phyloP scores from a whole-genome alignment of 345 rosid genomes.

The Heritiera fomes region DNA sequence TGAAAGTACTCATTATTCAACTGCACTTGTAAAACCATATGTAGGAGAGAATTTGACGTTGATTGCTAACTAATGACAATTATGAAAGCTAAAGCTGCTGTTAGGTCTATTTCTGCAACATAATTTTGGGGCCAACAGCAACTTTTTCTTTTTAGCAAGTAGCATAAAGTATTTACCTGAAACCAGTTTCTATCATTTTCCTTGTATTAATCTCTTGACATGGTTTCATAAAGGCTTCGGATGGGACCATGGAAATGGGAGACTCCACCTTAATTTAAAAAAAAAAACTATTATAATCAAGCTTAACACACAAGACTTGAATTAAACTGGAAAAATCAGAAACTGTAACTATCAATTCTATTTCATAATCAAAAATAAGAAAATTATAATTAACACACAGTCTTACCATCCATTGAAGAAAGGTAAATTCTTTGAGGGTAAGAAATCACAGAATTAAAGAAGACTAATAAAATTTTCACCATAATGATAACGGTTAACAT shows the following conservation, averaged over 20 bases:
- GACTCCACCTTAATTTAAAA: not conserved
- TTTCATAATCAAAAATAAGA: not conserved
- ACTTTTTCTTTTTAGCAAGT: not conserved
- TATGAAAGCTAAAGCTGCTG: conserved; percentile 8
- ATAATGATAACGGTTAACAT: not conserved
- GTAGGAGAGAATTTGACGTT: not conserved
- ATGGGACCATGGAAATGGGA: not conserved
- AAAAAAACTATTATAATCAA: not conserved
- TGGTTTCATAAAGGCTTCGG: too few relatives aligned
- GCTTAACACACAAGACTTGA: not conserved
- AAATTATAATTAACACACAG: too few relatives aligned
- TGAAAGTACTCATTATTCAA: not conserved
- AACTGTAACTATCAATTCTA: not conserved
- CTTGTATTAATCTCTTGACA: too few relatives aligned
- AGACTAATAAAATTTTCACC: not conserved
- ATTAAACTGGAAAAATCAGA: not conserved
- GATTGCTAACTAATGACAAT: not conserved
- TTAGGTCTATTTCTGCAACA: not conserved
- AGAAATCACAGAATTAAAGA: not conserved
- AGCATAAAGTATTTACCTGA: not conserved
- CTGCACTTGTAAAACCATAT: not conserved
- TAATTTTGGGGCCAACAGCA: not conserved
- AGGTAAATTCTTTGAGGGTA: too few relatives aligned
- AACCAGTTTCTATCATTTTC: not conserved
- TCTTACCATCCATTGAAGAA: too few relatives aligned